A percentile compares a stretch with the other conserved stretches of the same genome.
These are phyloP conservation scores for Hemisphaericaspora subhashii DNA, from an alignment of 1,139 yeast species.

Conservation along the genomic window DNA sequence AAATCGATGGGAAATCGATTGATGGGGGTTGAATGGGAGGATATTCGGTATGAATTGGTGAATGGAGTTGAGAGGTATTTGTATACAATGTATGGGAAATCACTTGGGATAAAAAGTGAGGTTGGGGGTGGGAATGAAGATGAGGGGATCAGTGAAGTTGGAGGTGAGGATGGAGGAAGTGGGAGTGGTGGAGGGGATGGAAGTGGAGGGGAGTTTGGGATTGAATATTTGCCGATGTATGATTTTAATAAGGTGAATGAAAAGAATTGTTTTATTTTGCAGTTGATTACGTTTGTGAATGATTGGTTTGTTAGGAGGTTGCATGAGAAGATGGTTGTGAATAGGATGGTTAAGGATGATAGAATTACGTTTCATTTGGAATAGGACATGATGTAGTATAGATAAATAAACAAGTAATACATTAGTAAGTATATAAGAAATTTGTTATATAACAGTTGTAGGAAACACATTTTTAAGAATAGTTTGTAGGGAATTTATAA, in stretches of 20 bases:
- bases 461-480: slow-evolving; percentile 26
- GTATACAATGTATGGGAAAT: slow-evolving; percentile 37
- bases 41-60: slow-evolving; percentile 39
- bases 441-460: background rate
- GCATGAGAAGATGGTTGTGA: slow-evolving; percentile 4
- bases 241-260: slow-evolving; percentile 40
- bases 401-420: background rate
- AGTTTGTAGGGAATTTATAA: slow-evolving; percentile 23
- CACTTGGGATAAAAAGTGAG: slow-evolving; percentile 9
- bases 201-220: slow-evolving; percentile 10
- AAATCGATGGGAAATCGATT: slow-evolving; percentile 40
- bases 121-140: slow-evolving; percentile 5
- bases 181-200: slow-evolving; percentile 18
- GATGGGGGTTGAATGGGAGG: slow-evolving; percentile 49
- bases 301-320: slow-evolving; percentile 23
- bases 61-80: slow-evolving; percentile 38
- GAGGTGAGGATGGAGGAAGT: slow-evolving; percentile 5
- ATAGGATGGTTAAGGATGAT: slow-evolving; percentile 1
- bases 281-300: slow-evolving; percentile 28
- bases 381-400: background rate
- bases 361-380: slow-evolving; percentile 28
- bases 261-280: slow-evolving; percentile 27
- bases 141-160: background rate
- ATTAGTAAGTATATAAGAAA: background rate
- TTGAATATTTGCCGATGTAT: slow-evolving; percentile 30